Conservation (phyloP, 2,329 filamentous ascomycete species). For the Verticillium longisporum region DNA sequence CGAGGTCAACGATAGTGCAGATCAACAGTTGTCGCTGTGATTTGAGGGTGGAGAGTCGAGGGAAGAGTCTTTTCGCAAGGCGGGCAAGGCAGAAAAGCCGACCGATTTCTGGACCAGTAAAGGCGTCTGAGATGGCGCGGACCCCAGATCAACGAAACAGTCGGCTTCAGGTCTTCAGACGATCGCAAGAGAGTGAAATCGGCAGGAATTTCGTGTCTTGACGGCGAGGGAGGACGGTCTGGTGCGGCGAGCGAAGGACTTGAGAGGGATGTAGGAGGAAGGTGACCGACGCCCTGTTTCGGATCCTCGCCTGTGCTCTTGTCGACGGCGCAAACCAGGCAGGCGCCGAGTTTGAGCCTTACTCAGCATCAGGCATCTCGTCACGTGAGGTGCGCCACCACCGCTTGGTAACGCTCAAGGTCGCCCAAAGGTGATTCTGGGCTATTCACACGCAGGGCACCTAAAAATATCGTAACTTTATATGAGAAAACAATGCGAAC, state of each 20-base stretch:
- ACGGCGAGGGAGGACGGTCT: conserved; percentile 24
- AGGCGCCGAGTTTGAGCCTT: neutral
- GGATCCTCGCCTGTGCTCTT: neutral
- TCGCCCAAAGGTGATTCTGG: neutral
- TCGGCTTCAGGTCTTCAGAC: conserved; percentile 25
- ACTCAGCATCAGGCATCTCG: neutral
- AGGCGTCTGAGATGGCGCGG: conserved; percentile 46
- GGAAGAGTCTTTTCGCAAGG: neutral
- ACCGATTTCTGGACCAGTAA: conserved; percentile 46
- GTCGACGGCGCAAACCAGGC: neutral
- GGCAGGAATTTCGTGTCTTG: conserved; percentile 2
- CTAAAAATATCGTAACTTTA: neutral
- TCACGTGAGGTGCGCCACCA: neutral
- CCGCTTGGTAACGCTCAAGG: neutral
- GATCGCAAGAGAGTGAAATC: conserved; percentile 12
- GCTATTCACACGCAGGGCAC: too few relatives aligned
- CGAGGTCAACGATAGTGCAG: neutral
- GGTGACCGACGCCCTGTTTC: neutral
- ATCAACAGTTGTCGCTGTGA: neutral
- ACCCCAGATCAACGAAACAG: conserved; percentile 27
- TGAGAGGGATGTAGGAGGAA: conserved; percentile 2
- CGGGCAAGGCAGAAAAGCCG: conserved; percentile 6
- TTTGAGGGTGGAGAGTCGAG: neutral
- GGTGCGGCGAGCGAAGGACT: conserved; percentile 24
- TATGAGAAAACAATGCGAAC: too few relatives aligned